Percentiles rank a stretch among this genome's conserved stretches.
These are phyloP conservation scores for Chrysanthemum seticuspe DNA, from an alignment of 129 eudicot genomes.

Conservation along the genomic window DNA sequence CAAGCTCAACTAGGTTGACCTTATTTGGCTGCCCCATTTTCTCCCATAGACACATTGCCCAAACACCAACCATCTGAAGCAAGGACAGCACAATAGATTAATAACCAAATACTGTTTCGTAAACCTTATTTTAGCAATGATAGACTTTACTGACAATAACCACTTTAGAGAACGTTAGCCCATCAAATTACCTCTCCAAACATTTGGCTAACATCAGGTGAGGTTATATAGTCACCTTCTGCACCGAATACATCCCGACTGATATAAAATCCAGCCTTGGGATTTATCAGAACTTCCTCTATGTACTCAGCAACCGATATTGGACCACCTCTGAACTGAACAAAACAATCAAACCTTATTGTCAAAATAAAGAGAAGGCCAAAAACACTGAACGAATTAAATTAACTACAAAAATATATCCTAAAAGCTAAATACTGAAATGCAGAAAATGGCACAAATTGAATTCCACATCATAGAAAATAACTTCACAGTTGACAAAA, in stretches of 20 bases:
- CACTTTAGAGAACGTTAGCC: too few relatives aligned
- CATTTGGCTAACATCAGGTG: constrained; percentile 99
- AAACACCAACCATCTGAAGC: constrained; percentile 88
- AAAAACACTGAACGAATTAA: too few relatives aligned
- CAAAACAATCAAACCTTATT: neutral
- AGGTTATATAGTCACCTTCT: constrained; percentile 91
- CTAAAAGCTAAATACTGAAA: too few relatives aligned
- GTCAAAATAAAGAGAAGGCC: too few relatives aligned
- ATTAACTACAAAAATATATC: too few relatives aligned
- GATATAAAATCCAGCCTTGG: constrained; percentile 86
- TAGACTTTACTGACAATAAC: too few relatives aligned
- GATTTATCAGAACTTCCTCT: constrained; percentile 98
- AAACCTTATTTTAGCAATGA: constrained; percentile 7
- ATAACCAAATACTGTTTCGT: neutral
- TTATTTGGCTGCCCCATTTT: constrained; percentile 82
- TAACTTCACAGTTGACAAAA: too few relatives aligned
- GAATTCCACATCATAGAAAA: too few relatives aligned
- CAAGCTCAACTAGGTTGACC: constrained; percentile 87
- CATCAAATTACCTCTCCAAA: constrained; percentile 79
- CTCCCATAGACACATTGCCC: constrained; percentile 98
- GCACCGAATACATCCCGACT: constrained; percentile 92
- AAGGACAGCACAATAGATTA: constrained; percentile 16
- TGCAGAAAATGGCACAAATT: too few relatives aligned
- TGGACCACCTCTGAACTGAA: constrained; percentile 95
- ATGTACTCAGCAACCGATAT: constrained; percentile 94